Percentiles rank a stretch among this genome's conserved stretches.
These are phyloP conservation scores for Vitellaria paradoxa DNA, from an alignment of 179 eudicot species.

Conservation along the genomic window DNA sequence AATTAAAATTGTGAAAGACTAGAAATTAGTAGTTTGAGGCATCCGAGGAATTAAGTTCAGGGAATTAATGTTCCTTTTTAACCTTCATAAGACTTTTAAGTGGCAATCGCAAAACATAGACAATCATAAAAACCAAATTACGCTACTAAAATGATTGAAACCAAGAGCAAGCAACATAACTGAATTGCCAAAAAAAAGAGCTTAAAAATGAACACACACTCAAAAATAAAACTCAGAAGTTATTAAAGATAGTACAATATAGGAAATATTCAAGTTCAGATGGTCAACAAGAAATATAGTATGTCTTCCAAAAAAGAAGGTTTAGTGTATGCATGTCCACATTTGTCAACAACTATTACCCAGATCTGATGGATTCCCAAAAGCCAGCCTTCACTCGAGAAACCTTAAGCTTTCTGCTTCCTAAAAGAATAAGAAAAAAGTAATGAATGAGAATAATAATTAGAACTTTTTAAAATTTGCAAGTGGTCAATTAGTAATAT, in stretches of 20 bases:
- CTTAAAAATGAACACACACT: background rate
- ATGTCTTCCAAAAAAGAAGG: background rate
- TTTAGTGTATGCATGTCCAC: background rate
- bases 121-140: background rate
- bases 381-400: slow-evolving; percentile 60
- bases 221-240: background rate
- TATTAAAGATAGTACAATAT: background rate
- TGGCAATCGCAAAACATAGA: background rate
- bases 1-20: background rate
- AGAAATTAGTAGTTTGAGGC: background rate
- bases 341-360: slow-evolving; percentile 44
- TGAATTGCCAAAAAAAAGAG: slow-evolving; percentile 1
- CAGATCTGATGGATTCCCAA: slow-evolving; percentile 92
- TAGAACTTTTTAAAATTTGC: background rate
- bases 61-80: background rate
- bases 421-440: slow-evolving; percentile 32
- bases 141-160: background rate
- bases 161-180: slow-evolving; percentile 3
- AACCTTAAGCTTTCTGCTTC: slow-evolving; percentile 48
- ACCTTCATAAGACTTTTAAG: background rate
- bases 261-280: background rate
- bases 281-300: background rate
- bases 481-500: background rate
- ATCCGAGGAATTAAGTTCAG: background rate
- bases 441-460: background rate